Evolutionary conservation across 352 stramenopile species (phyloP).

Genomic region (Pythium guiyangense): DNA sequence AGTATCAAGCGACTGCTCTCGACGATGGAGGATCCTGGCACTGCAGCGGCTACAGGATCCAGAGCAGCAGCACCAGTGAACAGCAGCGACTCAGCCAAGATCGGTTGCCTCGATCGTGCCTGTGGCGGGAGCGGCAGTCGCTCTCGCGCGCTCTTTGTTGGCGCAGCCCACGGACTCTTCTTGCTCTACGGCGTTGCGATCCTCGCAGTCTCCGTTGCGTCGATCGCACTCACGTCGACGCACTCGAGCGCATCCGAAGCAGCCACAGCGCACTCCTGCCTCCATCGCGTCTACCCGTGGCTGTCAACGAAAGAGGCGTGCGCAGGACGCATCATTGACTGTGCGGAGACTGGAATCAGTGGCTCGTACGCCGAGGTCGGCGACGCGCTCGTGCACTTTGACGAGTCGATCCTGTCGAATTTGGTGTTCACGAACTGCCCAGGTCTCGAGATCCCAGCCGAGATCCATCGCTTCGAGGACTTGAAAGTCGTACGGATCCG

Average conservation of each 20-base stretch:
- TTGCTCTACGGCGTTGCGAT: too few relatives aligned
- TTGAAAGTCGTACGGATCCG: constrained; percentile 2
- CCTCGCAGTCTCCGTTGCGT: too few relatives aligned
- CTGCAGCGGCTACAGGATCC: background rate
- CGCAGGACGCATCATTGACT: constrained; percentile 4
- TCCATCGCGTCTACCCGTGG: constrained; percentile 6
- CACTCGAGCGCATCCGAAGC: background rate
- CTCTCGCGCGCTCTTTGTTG: background rate
- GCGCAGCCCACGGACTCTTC: too few relatives aligned
- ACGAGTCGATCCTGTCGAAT: constrained; percentile 3
- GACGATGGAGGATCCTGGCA: background rate
- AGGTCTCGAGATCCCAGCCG: background rate
- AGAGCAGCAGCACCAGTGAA: background rate
- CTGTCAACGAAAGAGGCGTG: constrained; percentile 6
- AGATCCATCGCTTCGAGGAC: constrained; percentile 6
- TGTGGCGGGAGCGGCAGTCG: background rate
- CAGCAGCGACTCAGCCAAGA: too few relatives aligned
- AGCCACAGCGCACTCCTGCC: background rate
- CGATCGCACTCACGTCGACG: too few relatives aligned
- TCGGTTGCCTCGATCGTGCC: background rate
- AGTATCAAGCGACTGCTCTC: constrained; percentile 10
- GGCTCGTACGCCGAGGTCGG: background rate
- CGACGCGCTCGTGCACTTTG: background rate
- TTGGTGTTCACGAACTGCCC: background rate
- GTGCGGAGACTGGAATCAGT: background rate